Percentiles rank a stretch among this genome's conserved stretches.
These are phyloP conservation scores for Quaeritorhiza haematococci DNA, from an alignment of 371 early-diverging fungal species.

Conservation along the genomic window DNA sequence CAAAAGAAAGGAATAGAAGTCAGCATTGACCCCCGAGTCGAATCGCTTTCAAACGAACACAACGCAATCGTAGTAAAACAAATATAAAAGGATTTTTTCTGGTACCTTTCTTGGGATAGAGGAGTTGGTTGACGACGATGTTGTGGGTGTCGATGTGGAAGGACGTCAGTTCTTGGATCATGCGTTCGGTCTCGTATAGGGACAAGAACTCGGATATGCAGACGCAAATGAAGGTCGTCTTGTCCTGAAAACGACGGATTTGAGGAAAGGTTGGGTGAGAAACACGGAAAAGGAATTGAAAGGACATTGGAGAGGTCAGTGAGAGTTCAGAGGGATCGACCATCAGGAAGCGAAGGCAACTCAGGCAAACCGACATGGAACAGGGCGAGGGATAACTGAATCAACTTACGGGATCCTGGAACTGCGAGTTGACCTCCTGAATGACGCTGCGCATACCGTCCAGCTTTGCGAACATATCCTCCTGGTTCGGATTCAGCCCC, in stretches of 20 bases:
- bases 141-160: conserved; percentile 98
- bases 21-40: background rate
- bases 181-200: conserved; percentile 96
- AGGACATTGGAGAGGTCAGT: too few relatives aligned
- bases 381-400: background rate
- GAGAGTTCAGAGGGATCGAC: too few relatives aligned
- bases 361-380: too few relatives aligned
- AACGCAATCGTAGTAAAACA: background rate
- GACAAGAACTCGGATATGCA: conserved; percentile 98
- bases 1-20: conserved; percentile 12
- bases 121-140: conserved; percentile 96
- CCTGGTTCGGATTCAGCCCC: conserved; percentile 75
- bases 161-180: conserved; percentile 95
- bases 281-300: background rate
- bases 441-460: conserved; percentile 91
- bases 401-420: conserved; percentile 88
- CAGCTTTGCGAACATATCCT: conserved; percentile 91
- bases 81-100: background rate
- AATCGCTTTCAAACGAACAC: conserved; percentile 9
- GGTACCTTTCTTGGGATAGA: conserved; percentile 85
- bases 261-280: background rate
- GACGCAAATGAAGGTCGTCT: conserved; percentile 97
- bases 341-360: background rate
- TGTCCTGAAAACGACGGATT: conserved; percentile 66
- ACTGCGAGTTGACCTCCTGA: conserved; percentile 94